A percentile compares a stretch with the other conserved stretches of the same genome.
These are phyloP conservation scores for Sugiyamaella qingdaonensis DNA, from an alignment of 805 yeast species.

Conservation along the genomic window DNA sequence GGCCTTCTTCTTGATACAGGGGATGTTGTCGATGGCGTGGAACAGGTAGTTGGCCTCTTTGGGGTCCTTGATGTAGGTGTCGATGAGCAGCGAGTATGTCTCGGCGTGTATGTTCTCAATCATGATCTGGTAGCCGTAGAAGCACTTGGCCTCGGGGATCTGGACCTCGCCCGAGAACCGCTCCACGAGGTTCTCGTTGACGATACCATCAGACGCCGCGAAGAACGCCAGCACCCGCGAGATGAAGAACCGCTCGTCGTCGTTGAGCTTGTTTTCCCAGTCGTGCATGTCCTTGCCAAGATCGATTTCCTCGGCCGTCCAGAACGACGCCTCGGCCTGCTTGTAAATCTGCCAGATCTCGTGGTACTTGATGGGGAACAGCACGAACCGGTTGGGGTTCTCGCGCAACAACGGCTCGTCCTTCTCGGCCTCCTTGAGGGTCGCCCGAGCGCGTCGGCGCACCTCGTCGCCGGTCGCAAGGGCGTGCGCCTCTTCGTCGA, in stretches of 20 bases:
- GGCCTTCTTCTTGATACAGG: conserved; percentile 95
- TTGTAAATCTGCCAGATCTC: conserved; percentile 99
- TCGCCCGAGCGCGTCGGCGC: conserved; percentile 27
- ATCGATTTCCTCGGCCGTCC: conserved; percentile 99
- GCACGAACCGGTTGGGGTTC: conserved; percentile 83
- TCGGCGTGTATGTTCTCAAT: conserved; percentile 99
- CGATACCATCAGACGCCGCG: conserved; percentile 98
- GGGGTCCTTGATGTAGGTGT: conserved; percentile 93
- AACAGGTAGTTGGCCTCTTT: conserved; percentile 85
- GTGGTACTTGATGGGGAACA: conserved; percentile 94
- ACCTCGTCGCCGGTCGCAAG: background rate
- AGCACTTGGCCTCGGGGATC: conserved; percentile 95
- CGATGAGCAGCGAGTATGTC: conserved; percentile 91
- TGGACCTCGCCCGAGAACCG: conserved; percentile 97
- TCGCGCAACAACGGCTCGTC: conserved; percentile 85
- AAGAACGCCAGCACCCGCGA: conserved; percentile 94
- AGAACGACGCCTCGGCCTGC: conserved; percentile 98
- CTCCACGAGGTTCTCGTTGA: conserved; percentile 95
- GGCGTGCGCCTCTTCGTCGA: conserved; percentile 7
- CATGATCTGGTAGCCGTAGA: conserved; percentile 99
- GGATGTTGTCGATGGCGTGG: conserved; percentile 94
- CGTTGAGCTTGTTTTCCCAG: conserved; percentile 87
- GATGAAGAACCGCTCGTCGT: conserved; percentile 87
- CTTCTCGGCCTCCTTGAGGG: conserved; percentile 69
- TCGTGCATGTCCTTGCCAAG: conserved; percentile 85